A percentile compares a stretch with the other conserved stretches of the same genome.
phyloP scores from a whole-genome alignment of 23 red algal species.

The Gracilaria caudata region DNA sequence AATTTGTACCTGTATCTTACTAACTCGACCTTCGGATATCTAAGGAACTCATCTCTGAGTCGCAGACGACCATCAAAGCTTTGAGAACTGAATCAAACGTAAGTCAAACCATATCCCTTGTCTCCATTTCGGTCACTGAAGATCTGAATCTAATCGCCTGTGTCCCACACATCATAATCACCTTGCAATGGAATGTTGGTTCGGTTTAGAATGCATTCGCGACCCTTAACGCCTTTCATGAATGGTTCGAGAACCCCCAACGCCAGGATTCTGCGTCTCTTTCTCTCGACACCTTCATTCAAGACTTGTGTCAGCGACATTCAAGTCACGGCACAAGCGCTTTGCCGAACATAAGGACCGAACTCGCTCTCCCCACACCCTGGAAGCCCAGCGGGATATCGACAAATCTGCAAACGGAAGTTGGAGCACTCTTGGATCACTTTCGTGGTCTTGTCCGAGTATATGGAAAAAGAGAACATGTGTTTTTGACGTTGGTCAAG shows the following conservation, averaged over 20 bases:
- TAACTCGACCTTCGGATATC: neutral
- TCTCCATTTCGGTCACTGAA: neutral
- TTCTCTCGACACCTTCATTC: neutral
- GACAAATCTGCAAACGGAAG: neutral
- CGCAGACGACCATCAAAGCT: neutral
- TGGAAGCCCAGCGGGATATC: neutral
- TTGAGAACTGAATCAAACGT: slow-evolving; percentile 12
- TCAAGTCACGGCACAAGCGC: no score
- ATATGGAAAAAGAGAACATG: neutral
- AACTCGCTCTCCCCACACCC: neutral
- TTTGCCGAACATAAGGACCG: neutral
- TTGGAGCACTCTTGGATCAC: neutral
- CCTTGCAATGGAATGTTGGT: neutral
- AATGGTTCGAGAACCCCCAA: neutral
- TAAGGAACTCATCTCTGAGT: neutral
- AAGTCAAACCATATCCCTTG: neutral
- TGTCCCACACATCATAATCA: neutral
- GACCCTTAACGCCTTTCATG: neutral
- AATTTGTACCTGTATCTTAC: neutral
- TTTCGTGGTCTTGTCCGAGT: neutral
- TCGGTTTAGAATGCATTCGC: neutral
- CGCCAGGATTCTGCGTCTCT: neutral
- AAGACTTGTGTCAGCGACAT: neutral
- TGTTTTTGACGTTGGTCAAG: neutral
- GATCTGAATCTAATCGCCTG: neutral